Evolutionary conservation across 129 eudicot genomes (phyloP).

Genomic region (Helichrysum umbraculigerum): DNA sequence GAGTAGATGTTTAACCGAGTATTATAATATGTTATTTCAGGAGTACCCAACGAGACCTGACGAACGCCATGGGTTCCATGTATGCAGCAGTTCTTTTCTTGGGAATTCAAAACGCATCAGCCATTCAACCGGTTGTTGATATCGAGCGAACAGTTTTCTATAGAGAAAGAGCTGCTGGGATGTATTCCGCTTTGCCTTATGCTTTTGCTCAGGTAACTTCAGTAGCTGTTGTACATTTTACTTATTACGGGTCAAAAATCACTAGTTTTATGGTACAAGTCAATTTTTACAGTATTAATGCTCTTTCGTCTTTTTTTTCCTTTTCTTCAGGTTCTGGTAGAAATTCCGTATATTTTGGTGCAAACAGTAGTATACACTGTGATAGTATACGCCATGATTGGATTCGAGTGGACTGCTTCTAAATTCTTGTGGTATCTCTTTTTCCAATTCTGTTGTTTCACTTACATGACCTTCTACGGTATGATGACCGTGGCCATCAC

Average conservation of each 20-base stretch:
- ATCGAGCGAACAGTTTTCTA: conserved; percentile 53
- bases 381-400: conserved; percentile 52
- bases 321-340: conserved; percentile 42
- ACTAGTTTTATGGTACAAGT: no score
- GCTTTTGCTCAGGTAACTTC: conserved; percentile 46
- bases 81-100: conserved; percentile 44
- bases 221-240: not conserved
- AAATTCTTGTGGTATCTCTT: conserved; percentile 46
- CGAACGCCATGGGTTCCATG: conserved; percentile 54
- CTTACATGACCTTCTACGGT: conserved; percentile 52
- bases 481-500: conserved; percentile 55
- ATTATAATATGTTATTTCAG: conserved; percentile 26
- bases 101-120: conserved; percentile 43
- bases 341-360: conserved; percentile 34
- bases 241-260: no score
- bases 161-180: conserved; percentile 57
- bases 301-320: not conserved
- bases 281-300: not conserved
- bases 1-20: not conserved
- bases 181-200: conserved; percentile 55
- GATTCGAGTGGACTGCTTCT: conserved; percentile 48
- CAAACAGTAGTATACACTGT: conserved; percentile 38
- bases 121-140: conserved; percentile 52
- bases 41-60: conserved; percentile 28
- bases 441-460: conserved; percentile 45